Conservation (phyloP, 2,329 filamentous ascomycete species). For the Alternaria brassicae region DNA sequence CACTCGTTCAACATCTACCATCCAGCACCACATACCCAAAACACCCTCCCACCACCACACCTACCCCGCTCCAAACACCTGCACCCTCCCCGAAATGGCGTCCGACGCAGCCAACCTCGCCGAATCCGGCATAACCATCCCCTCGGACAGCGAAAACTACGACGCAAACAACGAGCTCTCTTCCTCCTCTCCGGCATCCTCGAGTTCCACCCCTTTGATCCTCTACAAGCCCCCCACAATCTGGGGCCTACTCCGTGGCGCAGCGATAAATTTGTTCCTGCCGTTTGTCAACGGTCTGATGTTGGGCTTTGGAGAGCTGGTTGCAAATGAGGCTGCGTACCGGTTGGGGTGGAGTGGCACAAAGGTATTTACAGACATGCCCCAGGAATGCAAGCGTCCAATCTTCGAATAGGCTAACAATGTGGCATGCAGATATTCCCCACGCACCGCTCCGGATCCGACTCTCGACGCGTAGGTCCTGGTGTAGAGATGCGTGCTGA, state of each 20-base stretch:
- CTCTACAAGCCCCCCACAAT: conserved; percentile 89
- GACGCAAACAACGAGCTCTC: conserved; percentile 69
- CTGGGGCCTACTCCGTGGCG: conserved; percentile 84
- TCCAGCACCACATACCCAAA: not conserved
- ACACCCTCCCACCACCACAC: not conserved
- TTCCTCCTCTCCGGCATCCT: conserved; percentile 68
- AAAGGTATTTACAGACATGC: conserved; percentile 69
- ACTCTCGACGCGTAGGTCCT: conserved; percentile 72
- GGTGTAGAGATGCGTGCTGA: conserved; percentile 81
- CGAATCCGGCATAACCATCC: conserved; percentile 78
- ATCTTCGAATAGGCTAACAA: not conserved
- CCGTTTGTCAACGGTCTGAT: conserved; percentile 98
- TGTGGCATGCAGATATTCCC: conserved; percentile 61
- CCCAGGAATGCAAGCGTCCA: not conserved
- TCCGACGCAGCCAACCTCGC: conserved; percentile 59
- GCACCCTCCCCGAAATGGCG: conserved; percentile 20
- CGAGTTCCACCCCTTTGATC: conserved; percentile 71
- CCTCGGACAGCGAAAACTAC: conserved; percentile 85
- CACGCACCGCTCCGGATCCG: conserved; percentile 60
- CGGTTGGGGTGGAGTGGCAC: conserved; percentile 92
- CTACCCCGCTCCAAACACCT: not conserved
- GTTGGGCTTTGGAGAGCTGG: conserved; percentile 95
- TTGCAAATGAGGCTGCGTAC: conserved; percentile 95
- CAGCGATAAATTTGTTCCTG: conserved; percentile 92
- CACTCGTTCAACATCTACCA: conserved; percentile 4